Evolutionary conservation across 805 yeast genomes (phyloP).

Genomic region (Ascoidea tarda): DNA sequence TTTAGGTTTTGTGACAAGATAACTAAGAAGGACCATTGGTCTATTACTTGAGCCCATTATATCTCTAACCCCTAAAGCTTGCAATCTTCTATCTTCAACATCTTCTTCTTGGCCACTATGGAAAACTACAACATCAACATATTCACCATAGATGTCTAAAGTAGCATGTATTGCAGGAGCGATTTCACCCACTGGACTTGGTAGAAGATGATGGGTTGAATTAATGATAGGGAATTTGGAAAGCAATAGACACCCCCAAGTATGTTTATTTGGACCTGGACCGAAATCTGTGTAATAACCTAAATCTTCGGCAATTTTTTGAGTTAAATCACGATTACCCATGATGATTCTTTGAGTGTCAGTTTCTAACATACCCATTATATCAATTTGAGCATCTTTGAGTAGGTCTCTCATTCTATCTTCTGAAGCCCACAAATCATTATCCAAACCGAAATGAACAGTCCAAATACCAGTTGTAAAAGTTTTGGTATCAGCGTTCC

Average conservation of each 20-base stretch:
- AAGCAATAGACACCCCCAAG: slow-evolving; percentile 92
- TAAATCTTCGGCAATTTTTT: slow-evolving; percentile 78
- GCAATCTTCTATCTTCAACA: slow-evolving; percentile 81
- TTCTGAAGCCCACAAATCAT: slow-evolving; percentile 97
- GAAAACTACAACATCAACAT: slow-evolving; percentile 89
- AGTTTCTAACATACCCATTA: slow-evolving; percentile 80
- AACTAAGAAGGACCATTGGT: slow-evolving; percentile 81
- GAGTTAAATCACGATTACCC: slow-evolving; percentile 92
- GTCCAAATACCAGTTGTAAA: slow-evolving; percentile 98
- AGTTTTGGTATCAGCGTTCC: slow-evolving; percentile 50
- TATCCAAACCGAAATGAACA: slow-evolving; percentile 91
- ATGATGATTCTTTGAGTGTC: slow-evolving; percentile 90
- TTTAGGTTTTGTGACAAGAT: slow-evolving; percentile 76
- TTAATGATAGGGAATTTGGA: slow-evolving; percentile 89
- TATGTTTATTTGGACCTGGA: slow-evolving; percentile 95
- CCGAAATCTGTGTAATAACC: slow-evolving; percentile 95
- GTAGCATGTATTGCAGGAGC: slow-evolving; percentile 99
- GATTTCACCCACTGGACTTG: slow-evolving; percentile 94
- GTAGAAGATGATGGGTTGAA: slow-evolving; percentile 83
- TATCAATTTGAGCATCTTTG: slow-evolving; percentile 77
- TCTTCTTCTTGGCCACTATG: slow-evolving; percentile 98
- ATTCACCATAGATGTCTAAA: slow-evolving; percentile 74
- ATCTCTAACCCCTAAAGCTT: slow-evolving; percentile 58
- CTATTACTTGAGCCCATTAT: slow-evolving; percentile 72
- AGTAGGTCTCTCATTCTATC: slow-evolving; percentile 77